Evolutionary conservation across 1,284 basidiomycete species (phyloP), one percentile per base, ranked within the genome.

Genomic region (Cutaneotrichosporon mucoides): DNA sequence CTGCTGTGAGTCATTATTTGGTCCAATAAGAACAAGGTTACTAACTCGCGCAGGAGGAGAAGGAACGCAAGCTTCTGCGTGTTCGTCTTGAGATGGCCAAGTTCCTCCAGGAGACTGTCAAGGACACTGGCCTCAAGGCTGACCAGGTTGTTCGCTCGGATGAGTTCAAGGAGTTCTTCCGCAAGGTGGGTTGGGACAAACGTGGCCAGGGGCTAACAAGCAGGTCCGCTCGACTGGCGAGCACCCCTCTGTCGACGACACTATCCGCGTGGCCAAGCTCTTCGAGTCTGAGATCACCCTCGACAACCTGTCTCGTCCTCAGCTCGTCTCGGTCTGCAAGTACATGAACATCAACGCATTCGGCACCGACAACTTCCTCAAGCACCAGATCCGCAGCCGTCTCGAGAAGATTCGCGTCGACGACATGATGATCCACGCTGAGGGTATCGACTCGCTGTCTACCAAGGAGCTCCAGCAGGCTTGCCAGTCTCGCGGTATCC

Each of bases 291-390:
- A 99, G 72, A 84, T 99, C 61, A 97, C 95, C 0, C 85, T 99
- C 59, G 96, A 99, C 83, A 99, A 99, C 78, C 83, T 99, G 63
- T 93, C 93, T 3, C 87, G 95, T 37, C 94, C 96, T 33, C 95
- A 99, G 79, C 84, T 99, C 13, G 93, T 97, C 43, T 95, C 92
- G 2, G 95, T 96, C 87, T 97, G 89, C 71, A 85, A 92, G 57
- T 97, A 96, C 78, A 97, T 99, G 93, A 92, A 90, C 67, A 86
- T 98, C 73, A 92, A 98, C 79, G 95, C 95, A 3, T 99, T 98
- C 71, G 95, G 95, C 47, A 99, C 96, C 41, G 95, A 99, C 79
- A 98, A 98, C 79, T 98, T 97, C 81, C 83, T 99, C 49, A 89
- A 95, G 57, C 93, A 93, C 60, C 88, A 91, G 62, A 92, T 99